Evolutionary conservation across 2,329 filamentous ascomycete genomes (phyloP).

Genomic region (Sarocladiaceae sp.): DNA sequence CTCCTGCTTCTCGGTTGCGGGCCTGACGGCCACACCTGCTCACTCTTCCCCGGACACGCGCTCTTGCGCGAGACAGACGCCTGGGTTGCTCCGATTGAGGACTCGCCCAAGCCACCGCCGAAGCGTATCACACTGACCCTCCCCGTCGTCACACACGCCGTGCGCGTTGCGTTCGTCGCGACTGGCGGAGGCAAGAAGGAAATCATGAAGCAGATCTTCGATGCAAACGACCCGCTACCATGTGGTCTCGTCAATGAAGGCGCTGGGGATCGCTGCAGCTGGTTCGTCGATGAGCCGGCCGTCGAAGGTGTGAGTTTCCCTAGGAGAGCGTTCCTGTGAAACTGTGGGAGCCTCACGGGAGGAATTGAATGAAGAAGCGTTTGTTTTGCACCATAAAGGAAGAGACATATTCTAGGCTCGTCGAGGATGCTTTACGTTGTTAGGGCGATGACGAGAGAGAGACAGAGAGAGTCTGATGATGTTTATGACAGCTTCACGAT

Average conservation of each 20-base stretch:
- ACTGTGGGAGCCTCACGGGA: background rate
- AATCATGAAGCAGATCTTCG: slow-evolving; percentile 87
- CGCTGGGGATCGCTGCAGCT: slow-evolving; percentile 80
- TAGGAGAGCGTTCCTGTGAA: slow-evolving; percentile 51
- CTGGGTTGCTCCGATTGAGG: slow-evolving; percentile 87
- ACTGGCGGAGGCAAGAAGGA: slow-evolving; percentile 87
- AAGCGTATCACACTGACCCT: slow-evolving; percentile 87
- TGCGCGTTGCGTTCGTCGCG: slow-evolving; percentile 85
- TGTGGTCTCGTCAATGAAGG: slow-evolving; percentile 83
- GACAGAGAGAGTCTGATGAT: background rate
- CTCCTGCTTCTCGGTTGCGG: slow-evolving; percentile 89
- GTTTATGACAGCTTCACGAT: slow-evolving; percentile 4
- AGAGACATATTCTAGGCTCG: too few relatives aligned
- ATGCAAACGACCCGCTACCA: slow-evolving; percentile 70
- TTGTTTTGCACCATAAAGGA: too few relatives aligned
- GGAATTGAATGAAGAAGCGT: background rate
- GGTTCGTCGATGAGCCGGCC: slow-evolving; percentile 87
- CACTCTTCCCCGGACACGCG: slow-evolving; percentile 83
- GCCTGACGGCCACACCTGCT: slow-evolving; percentile 96
- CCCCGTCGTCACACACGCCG: slow-evolving; percentile 80
- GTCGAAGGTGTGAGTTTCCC: slow-evolving; percentile 82
- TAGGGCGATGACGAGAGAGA: background rate
- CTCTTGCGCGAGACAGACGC: slow-evolving; percentile 80
- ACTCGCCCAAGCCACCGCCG: slow-evolving; percentile 91
- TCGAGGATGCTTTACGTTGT: background rate